These are phyloP conservation scores for Arabidopsis lyrata DNA, from an alignment of 441 rosid genomes.

Conservation along the genomic window DNA sequence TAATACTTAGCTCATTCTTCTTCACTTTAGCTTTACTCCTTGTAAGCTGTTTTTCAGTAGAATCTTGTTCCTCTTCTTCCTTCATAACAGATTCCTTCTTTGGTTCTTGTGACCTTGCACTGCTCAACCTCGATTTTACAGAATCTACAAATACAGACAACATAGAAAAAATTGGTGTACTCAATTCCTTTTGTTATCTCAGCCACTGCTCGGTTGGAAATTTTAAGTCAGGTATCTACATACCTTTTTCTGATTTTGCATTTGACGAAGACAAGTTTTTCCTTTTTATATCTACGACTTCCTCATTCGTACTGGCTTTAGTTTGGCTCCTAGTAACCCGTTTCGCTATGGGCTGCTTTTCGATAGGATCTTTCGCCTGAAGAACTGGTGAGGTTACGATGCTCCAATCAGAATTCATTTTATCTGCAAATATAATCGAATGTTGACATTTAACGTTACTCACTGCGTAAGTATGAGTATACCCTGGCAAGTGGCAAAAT, in stretches of 20 bases:
- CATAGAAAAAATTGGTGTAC: background rate
- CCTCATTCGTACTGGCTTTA: conserved; percentile 34
- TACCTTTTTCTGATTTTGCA: conserved; percentile 33
- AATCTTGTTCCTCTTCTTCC: conserved; percentile 47
- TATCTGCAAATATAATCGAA: conserved; percentile 45
- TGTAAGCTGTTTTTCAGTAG: conserved; percentile 37
- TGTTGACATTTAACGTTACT: conserved; percentile 15
- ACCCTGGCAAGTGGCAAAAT: background rate
- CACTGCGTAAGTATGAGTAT: background rate
- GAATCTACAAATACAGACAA: conserved; percentile 19
- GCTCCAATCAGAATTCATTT: conserved; percentile 19
- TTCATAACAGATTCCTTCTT: conserved; percentile 41
- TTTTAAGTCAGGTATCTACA: background rate
- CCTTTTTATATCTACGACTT: background rate
- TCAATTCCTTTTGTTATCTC: conserved; percentile 1
- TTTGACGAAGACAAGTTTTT: background rate
- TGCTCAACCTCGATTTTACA: conserved; percentile 34
- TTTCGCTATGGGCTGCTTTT: conserved; percentile 26
- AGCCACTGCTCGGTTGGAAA: background rate
- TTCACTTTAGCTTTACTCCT: conserved; percentile 47
- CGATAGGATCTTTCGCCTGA: conserved; percentile 16
- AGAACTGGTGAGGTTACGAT: conserved; percentile 26
- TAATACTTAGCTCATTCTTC: conserved; percentile 25
- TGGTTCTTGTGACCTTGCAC: conserved; percentile 44
- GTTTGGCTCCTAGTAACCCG: conserved; percentile 49